Conservation (phyloP, 768 basidiomycete genomes). For the Pleurotus tuoliensis region DNA sequence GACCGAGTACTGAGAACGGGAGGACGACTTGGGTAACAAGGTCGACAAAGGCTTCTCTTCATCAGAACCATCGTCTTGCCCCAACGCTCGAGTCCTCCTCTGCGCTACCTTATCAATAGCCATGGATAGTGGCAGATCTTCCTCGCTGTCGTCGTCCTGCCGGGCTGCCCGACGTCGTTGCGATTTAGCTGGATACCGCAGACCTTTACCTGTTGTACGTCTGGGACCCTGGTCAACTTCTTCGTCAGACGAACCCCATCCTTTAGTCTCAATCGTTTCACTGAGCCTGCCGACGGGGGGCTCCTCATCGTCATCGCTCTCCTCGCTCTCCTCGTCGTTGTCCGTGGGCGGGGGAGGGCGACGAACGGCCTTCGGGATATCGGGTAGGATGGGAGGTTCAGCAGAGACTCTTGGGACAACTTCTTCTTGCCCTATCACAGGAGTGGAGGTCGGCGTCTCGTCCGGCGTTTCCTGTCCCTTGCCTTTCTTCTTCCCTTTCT, state of each 20-base stretch:
- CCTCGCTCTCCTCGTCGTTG: constrained; percentile 48
- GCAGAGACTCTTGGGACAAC: constrained; percentile 27
- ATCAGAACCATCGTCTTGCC: constrained; percentile 46
- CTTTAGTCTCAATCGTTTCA: constrained; percentile 14
- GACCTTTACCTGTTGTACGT: constrained; percentile 57
- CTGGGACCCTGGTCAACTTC: constrained; percentile 47
- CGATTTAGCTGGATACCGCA: constrained; percentile 38
- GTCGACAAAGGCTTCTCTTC: constrained; percentile 70
- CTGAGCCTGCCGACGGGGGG: constrained; percentile 9
- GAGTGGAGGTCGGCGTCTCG: neutral
- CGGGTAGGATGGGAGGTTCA: constrained; percentile 43
- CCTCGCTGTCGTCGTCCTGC: constrained; percentile 61
- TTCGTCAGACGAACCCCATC: constrained; percentile 58
- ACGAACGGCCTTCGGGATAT: constrained; percentile 33
- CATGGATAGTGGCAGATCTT: constrained; percentile 73
- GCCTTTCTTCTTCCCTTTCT: constrained; percentile 43
- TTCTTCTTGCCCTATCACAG: constrained; percentile 12
- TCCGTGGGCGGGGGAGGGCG: constrained; percentile 33
- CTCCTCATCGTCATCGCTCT: constrained; percentile 48
- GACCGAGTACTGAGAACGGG: neutral
- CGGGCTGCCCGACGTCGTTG: constrained; percentile 13
- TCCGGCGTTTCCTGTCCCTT: constrained; percentile 18
- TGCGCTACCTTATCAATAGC: constrained; percentile 54
- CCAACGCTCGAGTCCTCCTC: constrained; percentile 29
- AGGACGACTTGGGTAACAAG: constrained; percentile 42